A percentile compares a stretch with the other conserved stretches of the same genome.
These are phyloP conservation scores for Fagus crenata DNA, from an alignment of 306 rosid genomes.

Conservation along the genomic window DNA sequence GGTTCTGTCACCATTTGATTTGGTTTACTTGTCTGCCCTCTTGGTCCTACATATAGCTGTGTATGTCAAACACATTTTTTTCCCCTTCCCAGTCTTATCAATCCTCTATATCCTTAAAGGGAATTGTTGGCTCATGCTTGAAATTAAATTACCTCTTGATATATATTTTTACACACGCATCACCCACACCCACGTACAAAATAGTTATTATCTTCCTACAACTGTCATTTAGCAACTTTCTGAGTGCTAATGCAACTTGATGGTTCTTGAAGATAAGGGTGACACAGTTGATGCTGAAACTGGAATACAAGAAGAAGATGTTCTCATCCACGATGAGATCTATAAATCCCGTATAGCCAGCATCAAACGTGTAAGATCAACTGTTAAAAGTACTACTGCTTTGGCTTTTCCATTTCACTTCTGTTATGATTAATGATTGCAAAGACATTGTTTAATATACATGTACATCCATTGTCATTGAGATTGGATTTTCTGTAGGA, in stretches of 20 bases:
- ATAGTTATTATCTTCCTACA: slow-evolving; percentile 8
- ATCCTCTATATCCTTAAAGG: background rate
- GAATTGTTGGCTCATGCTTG: slow-evolving; percentile 12
- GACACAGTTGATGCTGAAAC: slow-evolving; percentile 69
- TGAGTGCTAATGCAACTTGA: slow-evolving; percentile 25
- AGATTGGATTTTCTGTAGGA: slow-evolving; percentile 53
- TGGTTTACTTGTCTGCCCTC: background rate
- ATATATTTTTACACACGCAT: slow-evolving; percentile 3
- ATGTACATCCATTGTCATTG: background rate
- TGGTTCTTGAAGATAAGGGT: slow-evolving; percentile 59
- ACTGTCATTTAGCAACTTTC: slow-evolving; percentile 13
- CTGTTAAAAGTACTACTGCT: slow-evolving; percentile 7
- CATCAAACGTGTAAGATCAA: slow-evolving; percentile 77
- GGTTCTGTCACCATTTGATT: background rate
- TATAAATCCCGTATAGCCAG: slow-evolving; percentile 89
- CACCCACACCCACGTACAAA: background rate
- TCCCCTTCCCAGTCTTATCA: background rate
- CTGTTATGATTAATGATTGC: background rate
- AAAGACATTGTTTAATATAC: background rate
- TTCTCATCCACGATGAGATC: slow-evolving; percentile 83
- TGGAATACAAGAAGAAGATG: slow-evolving; percentile 76
- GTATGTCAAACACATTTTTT: background rate
- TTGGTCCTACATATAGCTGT: background rate
- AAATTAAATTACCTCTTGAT: slow-evolving; percentile 19
- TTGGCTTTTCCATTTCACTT: slow-evolving; percentile 18